Evolutionary conservation across 164 flowering plant genomes (phyloP), one percentile per base, ranked within the genome.

Genomic region (Macadamia integrifolia): DNA sequence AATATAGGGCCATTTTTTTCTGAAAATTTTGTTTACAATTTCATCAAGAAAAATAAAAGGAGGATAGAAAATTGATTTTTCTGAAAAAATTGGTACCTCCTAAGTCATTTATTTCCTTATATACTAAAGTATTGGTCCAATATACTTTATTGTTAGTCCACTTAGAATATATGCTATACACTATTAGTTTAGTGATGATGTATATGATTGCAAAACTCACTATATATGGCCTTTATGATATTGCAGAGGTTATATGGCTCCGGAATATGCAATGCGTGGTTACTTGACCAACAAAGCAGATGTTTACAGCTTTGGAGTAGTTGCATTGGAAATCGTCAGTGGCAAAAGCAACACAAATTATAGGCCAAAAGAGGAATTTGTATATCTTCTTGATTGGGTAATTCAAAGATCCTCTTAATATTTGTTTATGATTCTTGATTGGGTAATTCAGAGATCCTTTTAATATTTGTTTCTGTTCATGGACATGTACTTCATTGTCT

Each of bases 201-300:
- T 1, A n/a, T 1, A 62, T 42, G 48, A 17, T 48, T 32, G n/a
- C 48, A 53, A 35, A 35, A 13, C 29, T 53, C 12, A 62, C 6
- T 50, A 50, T 60, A 0, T 69, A 14, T 69, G 53, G 6, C 17
- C 31, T 40, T 63, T 1, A 35, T 11, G 18, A 61, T 46, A 58
- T 18, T 78, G 74, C 76, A 86, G 91, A 52, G 91, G 93, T 61
- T 88, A 86, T 60, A 88, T 86, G 90, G 87, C 91, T 53, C 90
- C 90, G 5, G 92, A 89, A 69, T 87, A 89, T 78, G 94, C 94
- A 62, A 86, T 89, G 90, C 87, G 87, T 14, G 95, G 95, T 23
- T 78, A 82, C 72, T 76, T 87, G 61, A 89, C 95, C 0, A 62
- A 64, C 55, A 89, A 85, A 72, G 95, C 88, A 66, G 95, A 87